A percentile compares a stretch with the other conserved stretches of the same genome.
Conservation (phyloP, 83 land plant genomes). For the Thuja plicata region DNA sequence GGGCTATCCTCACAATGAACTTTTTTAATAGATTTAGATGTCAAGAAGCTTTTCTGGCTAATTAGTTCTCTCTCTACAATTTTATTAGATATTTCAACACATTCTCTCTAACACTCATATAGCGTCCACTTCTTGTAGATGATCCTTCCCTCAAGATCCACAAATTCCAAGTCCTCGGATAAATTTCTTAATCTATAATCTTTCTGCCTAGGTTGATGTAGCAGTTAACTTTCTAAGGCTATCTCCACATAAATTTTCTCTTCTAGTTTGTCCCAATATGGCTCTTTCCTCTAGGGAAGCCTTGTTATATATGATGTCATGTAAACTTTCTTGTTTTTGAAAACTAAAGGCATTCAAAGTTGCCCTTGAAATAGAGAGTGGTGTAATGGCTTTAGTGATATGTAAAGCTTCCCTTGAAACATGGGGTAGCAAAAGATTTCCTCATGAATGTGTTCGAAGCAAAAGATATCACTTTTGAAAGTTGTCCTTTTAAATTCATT, state of each 20-base stretch:
- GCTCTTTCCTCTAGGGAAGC: background rate
- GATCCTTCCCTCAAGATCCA: background rate
- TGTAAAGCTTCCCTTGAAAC: background rate
- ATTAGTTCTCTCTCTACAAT: background rate
- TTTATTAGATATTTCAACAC: background rate
- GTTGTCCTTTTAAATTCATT: too few relatives aligned
- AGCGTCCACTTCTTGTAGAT: background rate
- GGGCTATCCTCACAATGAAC: background rate
- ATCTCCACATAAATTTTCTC: background rate
- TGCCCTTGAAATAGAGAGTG: background rate
- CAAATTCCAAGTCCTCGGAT: conserved; percentile 3
- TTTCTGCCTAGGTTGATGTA: background rate
- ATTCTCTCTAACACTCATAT: background rate
- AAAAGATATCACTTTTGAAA: too few relatives aligned
- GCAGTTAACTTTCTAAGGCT: background rate
- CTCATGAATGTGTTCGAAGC: too few relatives aligned
- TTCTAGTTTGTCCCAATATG: background rate
- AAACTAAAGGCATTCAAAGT: background rate
- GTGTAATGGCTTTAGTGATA: background rate
- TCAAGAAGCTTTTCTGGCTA: background rate
- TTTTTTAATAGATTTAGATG: background rate
- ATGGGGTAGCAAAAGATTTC: too few relatives aligned
- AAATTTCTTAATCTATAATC: conserved; percentile 2
- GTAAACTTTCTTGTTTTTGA: background rate
- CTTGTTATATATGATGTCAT: background rate